Evolutionary conservation across 768 basidiomycete genomes (phyloP).

Genomic region (Ramaria sp.): DNA sequence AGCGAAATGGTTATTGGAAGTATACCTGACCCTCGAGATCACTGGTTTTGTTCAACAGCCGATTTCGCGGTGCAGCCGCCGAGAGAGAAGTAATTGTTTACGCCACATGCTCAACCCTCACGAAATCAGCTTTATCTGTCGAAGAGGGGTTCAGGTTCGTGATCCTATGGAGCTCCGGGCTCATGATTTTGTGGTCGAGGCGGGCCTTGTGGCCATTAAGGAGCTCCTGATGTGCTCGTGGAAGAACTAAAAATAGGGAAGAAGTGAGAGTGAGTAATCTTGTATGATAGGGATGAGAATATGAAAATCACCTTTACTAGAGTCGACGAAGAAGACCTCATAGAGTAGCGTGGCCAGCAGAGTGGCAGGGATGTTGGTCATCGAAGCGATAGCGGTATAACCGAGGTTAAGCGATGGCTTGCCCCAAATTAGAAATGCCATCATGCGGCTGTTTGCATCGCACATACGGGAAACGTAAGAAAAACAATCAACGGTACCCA

Average conservation of each 20-base stretch:
- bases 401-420: constrained; percentile 34
- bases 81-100: no score
- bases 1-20: no score
- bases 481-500: not conserved
- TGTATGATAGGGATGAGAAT: not conserved
- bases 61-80: no score
- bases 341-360: constrained; percentile 43
- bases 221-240: constrained; percentile 14
- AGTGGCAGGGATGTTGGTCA: constrained; percentile 58
- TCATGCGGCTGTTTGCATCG: constrained; percentile 29
- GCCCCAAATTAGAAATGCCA: constrained; percentile 53
- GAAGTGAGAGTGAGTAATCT: no score
- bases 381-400: constrained; percentile 52
- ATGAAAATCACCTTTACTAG: constrained; percentile 29
- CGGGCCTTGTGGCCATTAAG: constrained; percentile 10
- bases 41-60: no score
- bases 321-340: constrained; percentile 46
- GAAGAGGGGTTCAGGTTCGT: not conserved
- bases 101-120: not conserved
- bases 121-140: not conserved
- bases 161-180: not conserved
- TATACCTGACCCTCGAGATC: no score
- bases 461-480: not conserved
- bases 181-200: constrained; percentile 1
- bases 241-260: constrained; percentile 6